A percentile compares a stretch with the other conserved stretches of the same genome.
phyloP scores from a whole-genome alignment of 768 basidiomycete genomes.

The Gloeopeniophorella convolvens region DNA sequence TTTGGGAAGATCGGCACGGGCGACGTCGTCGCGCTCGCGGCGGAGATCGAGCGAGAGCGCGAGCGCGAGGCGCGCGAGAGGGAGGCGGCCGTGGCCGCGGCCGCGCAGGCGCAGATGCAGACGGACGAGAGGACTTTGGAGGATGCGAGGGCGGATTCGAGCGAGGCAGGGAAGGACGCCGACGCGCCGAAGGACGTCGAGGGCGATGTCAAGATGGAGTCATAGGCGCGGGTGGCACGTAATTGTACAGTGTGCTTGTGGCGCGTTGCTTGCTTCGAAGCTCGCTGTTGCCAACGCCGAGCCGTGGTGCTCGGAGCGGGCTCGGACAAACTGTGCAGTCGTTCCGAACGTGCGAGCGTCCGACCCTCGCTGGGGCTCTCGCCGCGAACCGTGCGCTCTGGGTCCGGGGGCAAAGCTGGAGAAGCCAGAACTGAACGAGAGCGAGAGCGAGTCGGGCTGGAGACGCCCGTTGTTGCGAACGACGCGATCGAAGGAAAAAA shows the following conservation, averaged over 20 bases:
- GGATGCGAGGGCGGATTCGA: constrained; percentile 7
- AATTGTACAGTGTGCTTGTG: constrained; percentile 6
- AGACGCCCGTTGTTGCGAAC: no score
- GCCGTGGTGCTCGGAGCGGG: no score
- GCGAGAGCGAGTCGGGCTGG: no score
- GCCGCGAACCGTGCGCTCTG: no score
- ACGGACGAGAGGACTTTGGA: constrained; percentile 15
- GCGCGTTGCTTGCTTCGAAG: neutral
- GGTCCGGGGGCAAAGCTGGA: no score
- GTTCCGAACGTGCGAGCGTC: no score
- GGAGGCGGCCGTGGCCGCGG: constrained; percentile 25
- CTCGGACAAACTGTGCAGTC: no score
- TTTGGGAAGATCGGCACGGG: constrained; percentile 81
- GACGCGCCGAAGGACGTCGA: constrained; percentile 17
- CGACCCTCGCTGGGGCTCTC: no score
- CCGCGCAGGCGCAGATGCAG: constrained; percentile 16
- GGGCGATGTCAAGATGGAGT: constrained; percentile 28
- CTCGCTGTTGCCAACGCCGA: no score
- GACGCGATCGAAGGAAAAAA: no score
- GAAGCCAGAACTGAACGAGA: no score
- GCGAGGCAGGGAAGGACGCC: constrained; percentile 9
- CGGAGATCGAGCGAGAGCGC: constrained; percentile 31
- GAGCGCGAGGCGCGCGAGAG: constrained; percentile 31
- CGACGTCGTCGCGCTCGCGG: constrained; percentile 42
- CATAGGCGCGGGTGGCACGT: neutral